Evolutionary conservation across 78 protist genomes (phyloP).

Genomic region (Protostelium mycophagum): DNA sequence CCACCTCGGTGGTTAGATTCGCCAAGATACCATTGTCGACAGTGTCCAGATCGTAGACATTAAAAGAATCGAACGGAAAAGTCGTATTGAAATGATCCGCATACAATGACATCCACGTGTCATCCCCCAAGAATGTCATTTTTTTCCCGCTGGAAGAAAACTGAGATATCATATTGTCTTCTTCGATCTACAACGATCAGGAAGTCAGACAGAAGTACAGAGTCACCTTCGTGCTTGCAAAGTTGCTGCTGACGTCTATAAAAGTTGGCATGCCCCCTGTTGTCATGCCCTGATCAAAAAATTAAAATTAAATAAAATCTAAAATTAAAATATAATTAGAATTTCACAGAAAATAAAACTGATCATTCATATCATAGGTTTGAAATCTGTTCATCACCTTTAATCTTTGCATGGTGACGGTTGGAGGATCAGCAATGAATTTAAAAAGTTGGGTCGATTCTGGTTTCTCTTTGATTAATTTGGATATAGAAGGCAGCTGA

Average conservation of each 20-base stretch:
- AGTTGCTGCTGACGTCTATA: constrained; percentile 74
- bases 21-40: constrained; percentile 85
- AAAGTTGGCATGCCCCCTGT: constrained; percentile 94
- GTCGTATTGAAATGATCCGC: constrained; percentile 29
- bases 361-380: too few species aligned
- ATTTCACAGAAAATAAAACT: too few species aligned
- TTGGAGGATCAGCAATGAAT: constrained; percentile 90
- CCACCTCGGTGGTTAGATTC: constrained; percentile 26
- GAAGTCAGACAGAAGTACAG: constrained; percentile 31
- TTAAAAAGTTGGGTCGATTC: constrained; percentile 21
- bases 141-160: constrained; percentile 21
- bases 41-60: constrained; percentile 88
- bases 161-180: constrained; percentile 84
- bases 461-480: neutral
- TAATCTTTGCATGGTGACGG: constrained; percentile 93
- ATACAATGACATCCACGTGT: constrained; percentile 91
- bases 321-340: too few species aligned
- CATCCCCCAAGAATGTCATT: constrained; percentile 88
- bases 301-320: too few species aligned
- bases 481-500: neutral
- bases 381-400: constrained; percentile 43
- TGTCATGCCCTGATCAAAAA: constrained; percentile 14
- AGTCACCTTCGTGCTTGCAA: constrained; percentile 8
- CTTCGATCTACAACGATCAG: constrained; percentile 58
- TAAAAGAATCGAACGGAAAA: constrained; percentile 84